These are phyloP conservation scores for Plantago elongata DNA, from an alignment of 257 asterid genomes.

Conservation along the genomic window DNA sequence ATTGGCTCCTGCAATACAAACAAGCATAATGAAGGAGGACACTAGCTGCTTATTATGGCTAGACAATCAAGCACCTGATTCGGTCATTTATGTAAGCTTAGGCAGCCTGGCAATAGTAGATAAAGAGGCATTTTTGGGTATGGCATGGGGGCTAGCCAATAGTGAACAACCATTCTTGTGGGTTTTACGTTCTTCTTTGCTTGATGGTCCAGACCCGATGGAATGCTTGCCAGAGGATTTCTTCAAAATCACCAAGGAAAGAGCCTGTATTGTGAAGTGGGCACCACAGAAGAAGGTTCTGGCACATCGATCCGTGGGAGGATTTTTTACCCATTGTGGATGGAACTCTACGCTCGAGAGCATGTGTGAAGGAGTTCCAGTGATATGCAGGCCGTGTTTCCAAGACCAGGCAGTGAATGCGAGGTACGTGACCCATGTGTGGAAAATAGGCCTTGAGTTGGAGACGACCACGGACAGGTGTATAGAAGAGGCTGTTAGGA, in stretches of 20 bases:
- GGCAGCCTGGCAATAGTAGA: slow-evolving; percentile 36
- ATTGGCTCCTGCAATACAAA: slow-evolving; percentile 17
- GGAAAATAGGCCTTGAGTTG: slow-evolving; percentile 34
- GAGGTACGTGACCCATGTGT: slow-evolving; percentile 25
- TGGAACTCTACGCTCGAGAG: slow-evolving; percentile 50
- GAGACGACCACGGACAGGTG: slow-evolving; percentile 20
- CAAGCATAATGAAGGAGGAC: slow-evolving; percentile 34
- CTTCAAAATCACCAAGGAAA: background rate
- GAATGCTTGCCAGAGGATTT: slow-evolving; percentile 24
- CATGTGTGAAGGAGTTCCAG: slow-evolving; percentile 32
- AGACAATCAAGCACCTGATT: slow-evolving; percentile 27
- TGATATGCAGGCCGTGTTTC: slow-evolving; percentile 33
- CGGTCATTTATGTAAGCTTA: slow-evolving; percentile 40
- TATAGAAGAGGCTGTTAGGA: slow-evolving; percentile 25
- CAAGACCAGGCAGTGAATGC: slow-evolving; percentile 31
- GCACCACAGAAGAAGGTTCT: slow-evolving; percentile 41
- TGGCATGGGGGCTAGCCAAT: slow-evolving; percentile 41
- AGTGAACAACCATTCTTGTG: slow-evolving; percentile 40
- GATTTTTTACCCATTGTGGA: slow-evolving; percentile 42
- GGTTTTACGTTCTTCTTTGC: slow-evolving; percentile 35
- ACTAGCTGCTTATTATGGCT: slow-evolving; percentile 36
- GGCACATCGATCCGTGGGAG: slow-evolving; percentile 36
- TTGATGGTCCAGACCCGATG: slow-evolving; percentile 17
- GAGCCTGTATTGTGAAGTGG: slow-evolving; percentile 36
- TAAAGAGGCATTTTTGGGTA: slow-evolving; percentile 17